Conservation (phyloP, 768 basidiomycete genomes). For the Suillus cothurnatus region DNA sequence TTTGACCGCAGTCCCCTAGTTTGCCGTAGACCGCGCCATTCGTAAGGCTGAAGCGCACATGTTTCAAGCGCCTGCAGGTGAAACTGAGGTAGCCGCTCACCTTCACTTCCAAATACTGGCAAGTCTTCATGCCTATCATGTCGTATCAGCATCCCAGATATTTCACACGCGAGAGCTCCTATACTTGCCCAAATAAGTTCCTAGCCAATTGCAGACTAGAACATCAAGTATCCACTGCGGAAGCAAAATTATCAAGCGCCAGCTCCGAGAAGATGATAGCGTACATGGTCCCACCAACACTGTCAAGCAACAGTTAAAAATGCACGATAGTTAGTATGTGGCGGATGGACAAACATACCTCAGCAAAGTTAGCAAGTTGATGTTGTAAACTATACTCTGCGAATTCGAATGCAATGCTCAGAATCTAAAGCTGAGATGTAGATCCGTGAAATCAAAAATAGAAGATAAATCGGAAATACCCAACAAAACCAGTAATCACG, state of each 20-base stretch:
- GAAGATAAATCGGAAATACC: conserved; percentile 45
- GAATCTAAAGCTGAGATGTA: conserved; percentile 52
- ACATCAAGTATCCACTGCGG: conserved; percentile 85
- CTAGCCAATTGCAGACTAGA: conserved; percentile 85
- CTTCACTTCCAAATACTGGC: conserved; percentile 88
- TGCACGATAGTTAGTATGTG: conserved; percentile 23
- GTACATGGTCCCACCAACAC: conserved; percentile 95
- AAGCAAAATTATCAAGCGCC: conserved; percentile 17
- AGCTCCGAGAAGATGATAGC: conserved; percentile 26
- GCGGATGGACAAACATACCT: conserved; percentile 50
- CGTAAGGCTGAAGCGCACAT: conserved; percentile 60
- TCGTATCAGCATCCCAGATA: conserved; percentile 19
- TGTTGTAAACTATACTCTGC: conserved; percentile 89
- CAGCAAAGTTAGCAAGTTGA: conserved; percentile 85
- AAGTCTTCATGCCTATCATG: conserved; percentile 76
- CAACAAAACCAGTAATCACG: conserved; percentile 95
- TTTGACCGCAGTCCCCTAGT: conserved; percentile 78
- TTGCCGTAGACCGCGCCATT: conserved; percentile 83
- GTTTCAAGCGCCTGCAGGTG: conserved; percentile 4
- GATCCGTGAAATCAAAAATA: conserved; percentile 2
- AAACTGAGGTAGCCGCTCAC: conserved; percentile 38
- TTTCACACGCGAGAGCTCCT: conserved; percentile 10
- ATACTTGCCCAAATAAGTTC: conserved; percentile 72
- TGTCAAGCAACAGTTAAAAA: conserved; percentile 25
- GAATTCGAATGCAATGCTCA: conserved; percentile 86